Base-by-base conservation (phyloP, 1,284 basidiomycete species). In the Moesziomyces antarcticus region DNA sequence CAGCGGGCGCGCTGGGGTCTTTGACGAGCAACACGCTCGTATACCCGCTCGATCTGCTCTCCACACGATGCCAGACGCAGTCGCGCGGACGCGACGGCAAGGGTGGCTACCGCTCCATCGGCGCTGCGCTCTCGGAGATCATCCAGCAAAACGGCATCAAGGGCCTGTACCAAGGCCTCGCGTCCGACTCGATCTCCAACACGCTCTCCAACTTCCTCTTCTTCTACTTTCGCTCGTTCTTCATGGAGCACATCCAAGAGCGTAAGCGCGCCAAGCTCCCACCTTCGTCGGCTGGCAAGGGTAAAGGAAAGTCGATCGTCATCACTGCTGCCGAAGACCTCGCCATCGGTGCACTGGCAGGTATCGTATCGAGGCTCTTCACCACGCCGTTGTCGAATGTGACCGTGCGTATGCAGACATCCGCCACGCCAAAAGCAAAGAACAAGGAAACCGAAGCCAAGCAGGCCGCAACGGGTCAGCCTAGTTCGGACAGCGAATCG, bases 341-440 rank as follows among this genome's bases (percentile, higher is more conserved):
- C 14, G 56, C 85, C 13, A 81, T 86, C n/a, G 87, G 86, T 0
- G 78, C 85, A 13, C 49, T 86, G 16, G 84, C 86, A 7, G 87
- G 86, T 0, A 73, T 86, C 25, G 62, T 84, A 2, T 85, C 85
- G 14, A 84, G 86, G 46, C 83, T 84, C 40, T 78, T 86, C 51
- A 85, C 85, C 2, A 80, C 86, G n/a, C 87, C 87, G 1, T 78
- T 87, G 22, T 85, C 84, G n/a, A 86, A 86, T 53, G 85, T 87
- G 24, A 85, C 85, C 9, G 85, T 87, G 1, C 66, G 86, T 13
- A 84, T 86, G 63, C 86, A 87, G 75, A 84, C 86, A 8, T 56
- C 62, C 8, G 61, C 76, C 41, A 77, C 58, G 1, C 67, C 77
- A 3, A 63, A 68, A 42, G 56, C 70, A 21, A 74, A 70, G 55